Evolutionary conservation across 768 basidiomycete genomes (phyloP).

Genomic region (Naganishia randhawae): DNA sequence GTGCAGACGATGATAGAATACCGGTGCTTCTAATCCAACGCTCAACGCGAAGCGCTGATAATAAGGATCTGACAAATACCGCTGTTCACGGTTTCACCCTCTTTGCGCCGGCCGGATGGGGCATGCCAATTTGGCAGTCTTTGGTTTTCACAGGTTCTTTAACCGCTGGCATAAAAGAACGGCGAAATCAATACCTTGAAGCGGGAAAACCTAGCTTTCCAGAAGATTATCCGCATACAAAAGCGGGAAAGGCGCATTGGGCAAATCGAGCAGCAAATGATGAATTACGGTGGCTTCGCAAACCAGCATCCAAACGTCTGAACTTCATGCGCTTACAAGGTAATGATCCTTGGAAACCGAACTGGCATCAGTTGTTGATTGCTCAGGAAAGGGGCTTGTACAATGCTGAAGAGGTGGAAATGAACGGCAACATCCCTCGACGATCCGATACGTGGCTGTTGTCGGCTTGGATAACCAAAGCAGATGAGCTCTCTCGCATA

Average conservation of each 20-base stretch:
- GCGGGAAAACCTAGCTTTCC: slow-evolving; percentile 73
- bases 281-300: slow-evolving; percentile 65
- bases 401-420: slow-evolving; percentile 33
- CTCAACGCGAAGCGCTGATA: slow-evolving; percentile 56
- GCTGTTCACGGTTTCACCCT: slow-evolving; percentile 81
- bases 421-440: slow-evolving; percentile 55
- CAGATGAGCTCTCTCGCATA: slow-evolving; percentile 46
- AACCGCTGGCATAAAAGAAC: slow-evolving; percentile 78
- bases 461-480: slow-evolving; percentile 55
- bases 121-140: slow-evolving; percentile 81
- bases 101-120: slow-evolving; percentile 81
- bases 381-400: slow-evolving; percentile 16
- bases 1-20: slow-evolving; percentile 73
- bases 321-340: slow-evolving; percentile 67
- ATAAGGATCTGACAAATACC: slow-evolving; percentile 1
- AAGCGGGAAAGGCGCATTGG: slow-evolving; percentile 59
- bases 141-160: slow-evolving; percentile 78
- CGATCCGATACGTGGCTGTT: slow-evolving; percentile 62
- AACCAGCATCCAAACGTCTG: slow-evolving; percentile 80
- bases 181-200: slow-evolving; percentile 75
- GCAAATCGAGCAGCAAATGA: slow-evolving; percentile 58
- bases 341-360: slow-evolving; percentile 68
- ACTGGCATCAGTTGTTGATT: slow-evolving; percentile 57
- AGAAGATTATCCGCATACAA: slow-evolving; percentile 66
- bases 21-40: slow-evolving; percentile 75